A percentile compares a stretch with the other conserved stretches of the same genome.
These are phyloP conservation scores for Aureobasidium uvarum DNA, from an alignment of 2,329 filamentous ascomycete species.

Conservation along the genomic window DNA sequence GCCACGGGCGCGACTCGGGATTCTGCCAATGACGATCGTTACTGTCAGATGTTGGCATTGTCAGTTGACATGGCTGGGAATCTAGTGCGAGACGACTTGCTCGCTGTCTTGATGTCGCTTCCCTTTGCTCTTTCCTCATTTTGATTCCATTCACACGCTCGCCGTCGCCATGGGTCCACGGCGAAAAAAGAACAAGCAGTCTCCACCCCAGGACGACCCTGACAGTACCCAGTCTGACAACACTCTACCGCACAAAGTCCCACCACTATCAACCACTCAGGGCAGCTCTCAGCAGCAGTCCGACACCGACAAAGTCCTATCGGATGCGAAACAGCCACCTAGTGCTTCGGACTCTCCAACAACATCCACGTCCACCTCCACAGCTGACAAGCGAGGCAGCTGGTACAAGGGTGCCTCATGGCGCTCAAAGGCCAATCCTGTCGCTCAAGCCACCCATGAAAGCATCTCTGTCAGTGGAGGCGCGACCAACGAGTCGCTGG, in stretches of 20 bases:
- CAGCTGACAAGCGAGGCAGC: constrained; percentile 40
- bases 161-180: constrained; percentile 26
- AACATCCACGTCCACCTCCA: constrained; percentile 2
- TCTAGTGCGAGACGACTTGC: background rate
- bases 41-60: constrained; percentile 16
- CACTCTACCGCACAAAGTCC: background rate
- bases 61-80: constrained; percentile 9
- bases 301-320: background rate
- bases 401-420: constrained; percentile 45
- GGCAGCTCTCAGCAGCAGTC: background rate
- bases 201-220: background rate
- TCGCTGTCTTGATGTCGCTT: background rate
- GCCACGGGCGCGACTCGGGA: background rate
- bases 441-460: constrained; percentile 49
- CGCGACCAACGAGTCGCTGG: constrained; percentile 43
- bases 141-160: background rate
- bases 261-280: background rate
- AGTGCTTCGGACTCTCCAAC: background rate
- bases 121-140: background rate
- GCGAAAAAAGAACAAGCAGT: constrained; percentile 45
- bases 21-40: constrained; percentile 11
- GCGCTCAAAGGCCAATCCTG: constrained; percentile 48
- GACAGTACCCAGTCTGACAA: constrained; percentile 19
- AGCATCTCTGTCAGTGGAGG: constrained; percentile 48
- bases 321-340: background rate